Evolutionary conservation across 2,329 filamentous ascomycete genomes (phyloP).

Genomic region (Colletotrichum sp.): DNA sequence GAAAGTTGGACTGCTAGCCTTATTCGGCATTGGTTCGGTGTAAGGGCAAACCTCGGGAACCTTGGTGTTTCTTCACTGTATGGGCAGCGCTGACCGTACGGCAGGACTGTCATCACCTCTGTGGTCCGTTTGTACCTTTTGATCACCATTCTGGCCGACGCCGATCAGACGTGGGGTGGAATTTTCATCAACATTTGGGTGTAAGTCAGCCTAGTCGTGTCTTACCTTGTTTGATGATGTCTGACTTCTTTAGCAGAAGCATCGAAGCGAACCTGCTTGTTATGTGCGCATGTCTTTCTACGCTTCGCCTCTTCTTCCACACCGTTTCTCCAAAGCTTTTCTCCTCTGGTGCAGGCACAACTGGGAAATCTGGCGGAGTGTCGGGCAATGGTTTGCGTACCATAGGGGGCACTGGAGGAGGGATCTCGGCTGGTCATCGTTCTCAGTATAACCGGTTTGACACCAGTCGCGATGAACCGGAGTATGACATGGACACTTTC

Average conservation of each 20-base stretch:
- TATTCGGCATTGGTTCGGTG: slow-evolving; percentile 46
- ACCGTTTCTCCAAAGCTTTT: slow-evolving; percentile 29
- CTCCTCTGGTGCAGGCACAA: slow-evolving; percentile 2
- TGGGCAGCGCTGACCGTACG: background rate
- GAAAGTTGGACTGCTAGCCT: slow-evolving; percentile 43
- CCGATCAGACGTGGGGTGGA: slow-evolving; percentile 32
- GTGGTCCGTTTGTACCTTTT: slow-evolving; percentile 31
- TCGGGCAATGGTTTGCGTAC: background rate
- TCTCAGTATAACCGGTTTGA: background rate
- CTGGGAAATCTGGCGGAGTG: background rate
- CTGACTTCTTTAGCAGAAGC: slow-evolving; percentile 25
- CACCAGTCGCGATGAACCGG: background rate
- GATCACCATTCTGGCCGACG: slow-evolving; percentile 25
- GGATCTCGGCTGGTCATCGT: background rate
- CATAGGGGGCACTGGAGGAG: background rate
- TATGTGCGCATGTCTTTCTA: slow-evolving; percentile 39
- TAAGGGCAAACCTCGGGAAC: slow-evolving; percentile 10
- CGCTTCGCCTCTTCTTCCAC: slow-evolving; percentile 33
- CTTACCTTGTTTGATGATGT: background rate
- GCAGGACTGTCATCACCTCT: slow-evolving; percentile 34
- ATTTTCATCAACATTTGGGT: slow-evolving; percentile 29
- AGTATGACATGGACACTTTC: background rate
- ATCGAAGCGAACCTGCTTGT: slow-evolving; percentile 42
- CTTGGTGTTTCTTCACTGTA: background rate
- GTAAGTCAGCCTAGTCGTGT: slow-evolving; percentile 17